These are phyloP conservation scores for Arxiozyma bovina DNA, from an alignment of 1,139 yeast genomes.

Conservation along the genomic window DNA sequence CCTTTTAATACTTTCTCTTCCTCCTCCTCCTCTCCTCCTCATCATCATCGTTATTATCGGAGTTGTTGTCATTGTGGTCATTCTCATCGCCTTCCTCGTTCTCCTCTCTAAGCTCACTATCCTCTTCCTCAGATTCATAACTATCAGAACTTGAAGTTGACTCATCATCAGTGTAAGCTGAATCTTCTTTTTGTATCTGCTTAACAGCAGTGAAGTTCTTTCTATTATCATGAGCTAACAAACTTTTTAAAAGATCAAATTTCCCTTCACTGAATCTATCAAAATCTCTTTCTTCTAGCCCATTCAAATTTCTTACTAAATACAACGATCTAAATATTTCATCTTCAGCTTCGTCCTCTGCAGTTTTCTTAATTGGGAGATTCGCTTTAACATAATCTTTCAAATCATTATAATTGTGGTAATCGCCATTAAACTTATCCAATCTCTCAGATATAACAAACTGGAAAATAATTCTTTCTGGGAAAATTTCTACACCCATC, in stretches of 20 bases:
- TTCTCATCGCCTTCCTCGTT: constrained; percentile 28
- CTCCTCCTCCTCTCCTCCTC: constrained; percentile 34
- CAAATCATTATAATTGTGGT: constrained; percentile 36
- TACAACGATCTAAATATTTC: constrained; percentile 83
- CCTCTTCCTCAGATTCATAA: constrained; percentile 22
- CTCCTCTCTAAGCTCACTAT: constrained; percentile 20
- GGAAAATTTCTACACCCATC: constrained; percentile 64
- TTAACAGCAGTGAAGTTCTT: constrained; percentile 26
- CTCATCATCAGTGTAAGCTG: constrained; percentile 26
- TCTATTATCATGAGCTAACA: constrained; percentile 38
- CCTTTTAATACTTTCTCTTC: constrained; percentile 46
- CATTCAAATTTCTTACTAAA: constrained; percentile 65
- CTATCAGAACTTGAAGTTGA: constrained; percentile 25
- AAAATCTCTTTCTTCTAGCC: constrained; percentile 80
- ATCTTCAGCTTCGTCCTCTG: constrained; percentile 60
- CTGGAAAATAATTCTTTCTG: constrained; percentile 74
- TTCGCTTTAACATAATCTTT: constrained; percentile 35
- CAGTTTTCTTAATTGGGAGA: constrained; percentile 43
- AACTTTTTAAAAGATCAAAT: constrained; percentile 62
- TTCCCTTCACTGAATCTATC: constrained; percentile 74
- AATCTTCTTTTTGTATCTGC: constrained; percentile 23
- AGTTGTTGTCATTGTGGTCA: constrained; percentile 12
- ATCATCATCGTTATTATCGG: constrained; percentile 30
- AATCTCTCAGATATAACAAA: constrained; percentile 47
- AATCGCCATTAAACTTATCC: constrained; percentile 34